A percentile compares a stretch with the other conserved stretches of the same genome.
These are phyloP conservation scores for Vanrija humicola DNA, from an alignment of 1,284 basidiomycete genomes.

Conservation along the genomic window DNA sequence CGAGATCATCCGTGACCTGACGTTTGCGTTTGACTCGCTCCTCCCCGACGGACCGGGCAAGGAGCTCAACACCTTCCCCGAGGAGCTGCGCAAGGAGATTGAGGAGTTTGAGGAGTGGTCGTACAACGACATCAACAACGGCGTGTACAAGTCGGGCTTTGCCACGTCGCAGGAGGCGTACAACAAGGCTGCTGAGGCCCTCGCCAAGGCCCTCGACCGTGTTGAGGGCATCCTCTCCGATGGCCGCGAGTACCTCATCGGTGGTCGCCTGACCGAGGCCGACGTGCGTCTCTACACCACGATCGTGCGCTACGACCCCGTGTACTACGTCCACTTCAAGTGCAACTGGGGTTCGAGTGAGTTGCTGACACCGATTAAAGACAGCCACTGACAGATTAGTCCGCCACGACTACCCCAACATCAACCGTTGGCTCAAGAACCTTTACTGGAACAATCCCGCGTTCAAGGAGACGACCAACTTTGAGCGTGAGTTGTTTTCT, in stretches of 20 bases:
- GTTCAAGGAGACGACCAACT: slow-evolving; percentile 84
- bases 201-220: slow-evolving; percentile 75
- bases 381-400: slow-evolving; percentile 24
- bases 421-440: slow-evolving; percentile 77
- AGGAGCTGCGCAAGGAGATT: slow-evolving; percentile 67
- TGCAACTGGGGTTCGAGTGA: slow-evolving; percentile 70
- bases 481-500: slow-evolving; percentile 51
- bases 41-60: slow-evolving; percentile 62
- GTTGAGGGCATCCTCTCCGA: slow-evolving; percentile 68
- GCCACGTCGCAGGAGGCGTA: slow-evolving; percentile 79
- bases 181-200: slow-evolving; percentile 63
- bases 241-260: slow-evolving; percentile 78
- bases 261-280: slow-evolving; percentile 79
- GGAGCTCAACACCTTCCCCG: slow-evolving; percentile 72
- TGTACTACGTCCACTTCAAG: slow-evolving; percentile 90
- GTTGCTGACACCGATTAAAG: slow-evolving; percentile 4
- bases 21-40: slow-evolving; percentile 70
- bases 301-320: slow-evolving; percentile 76
- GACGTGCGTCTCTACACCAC: slow-evolving; percentile 88
- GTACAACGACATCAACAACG: slow-evolving; percentile 63
- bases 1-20: slow-evolving; percentile 91
- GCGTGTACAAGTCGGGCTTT: slow-evolving; percentile 79
- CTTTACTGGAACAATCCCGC: slow-evolving; percentile 87
- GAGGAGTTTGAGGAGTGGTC: slow-evolving; percentile 86
- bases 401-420: slow-evolving; percentile 69